Base-by-base conservation (phyloP, 257 asterid species). In the Leptodermis oblonga region DNA sequence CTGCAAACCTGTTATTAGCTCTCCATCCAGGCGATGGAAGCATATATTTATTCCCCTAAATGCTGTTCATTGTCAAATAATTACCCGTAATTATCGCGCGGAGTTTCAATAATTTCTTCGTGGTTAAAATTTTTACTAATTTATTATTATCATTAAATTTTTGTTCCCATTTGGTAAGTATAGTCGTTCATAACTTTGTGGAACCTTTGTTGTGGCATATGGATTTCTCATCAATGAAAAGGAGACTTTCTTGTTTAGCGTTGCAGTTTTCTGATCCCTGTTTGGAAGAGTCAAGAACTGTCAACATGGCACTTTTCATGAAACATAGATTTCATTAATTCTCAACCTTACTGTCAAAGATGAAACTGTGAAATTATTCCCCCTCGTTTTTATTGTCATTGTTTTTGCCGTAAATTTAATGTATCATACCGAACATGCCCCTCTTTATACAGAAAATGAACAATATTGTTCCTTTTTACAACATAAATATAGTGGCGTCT, bases 11-110 rank as follows among this genome's bases (percentile, higher is more conserved):
- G 62, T 28, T 49, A 37, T 48, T 36, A 9, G 67, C 30, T 26
- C 13, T 43, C 46, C 26, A 33, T 53, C 43, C 45, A 43, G 46
- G 37, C 33, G 12, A 51, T 33, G 31, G 26, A 36, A 53, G 20
- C 43, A 14, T 23, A 39, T 9, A 42, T 25, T 28, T 4, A 18
- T 65, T 26, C 25, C 18, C 6, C 30, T 20, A 36, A 69, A 17
- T 56, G 58, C 28, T 69, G 22, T 65, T 43, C 23, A 45, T 65
- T 70, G 43, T 59, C 51, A 23, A 62, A 62, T 71, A 34, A 48
- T 59, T 13, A 10, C 23, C 69, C 49, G 17, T 8, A 42, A 33
- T 41, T 39, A 36, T 51, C 63, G 52, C 17, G 67, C 23, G 13
- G n/a, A 59, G 1, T 15, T 33, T 20, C 17, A n/a, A 33, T 61